Conservation (phyloP, 2,329 filamentous ascomycete genomes). For the Metarhizium rileyi region DNA sequence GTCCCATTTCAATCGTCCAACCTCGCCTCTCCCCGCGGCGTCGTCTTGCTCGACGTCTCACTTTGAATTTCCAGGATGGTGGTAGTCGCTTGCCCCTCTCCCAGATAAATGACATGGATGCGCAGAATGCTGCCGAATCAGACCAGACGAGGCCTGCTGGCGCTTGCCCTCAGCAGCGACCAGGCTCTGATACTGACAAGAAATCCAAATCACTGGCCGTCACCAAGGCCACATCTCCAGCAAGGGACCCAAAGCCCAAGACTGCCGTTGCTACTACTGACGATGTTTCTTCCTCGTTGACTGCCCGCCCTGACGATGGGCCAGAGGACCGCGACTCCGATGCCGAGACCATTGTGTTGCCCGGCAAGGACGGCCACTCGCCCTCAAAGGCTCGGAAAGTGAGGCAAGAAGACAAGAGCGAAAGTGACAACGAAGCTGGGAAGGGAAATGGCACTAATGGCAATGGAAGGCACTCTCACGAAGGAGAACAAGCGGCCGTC, state of each 20-base stretch:
- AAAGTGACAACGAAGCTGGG: slow-evolving; percentile 37
- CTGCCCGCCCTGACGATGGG: slow-evolving; percentile 24
- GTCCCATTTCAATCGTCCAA: neutral
- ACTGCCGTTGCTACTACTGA: neutral
- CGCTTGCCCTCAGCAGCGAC: slow-evolving; percentile 40
- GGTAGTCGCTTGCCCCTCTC: slow-evolving; percentile 38
- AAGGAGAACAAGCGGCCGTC: slow-evolving; percentile 23
- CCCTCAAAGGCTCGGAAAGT: slow-evolving; percentile 54
- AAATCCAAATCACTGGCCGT: slow-evolving; percentile 8
- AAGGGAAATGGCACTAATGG: slow-evolving; percentile 19
- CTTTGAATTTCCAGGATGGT: slow-evolving; percentile 43
- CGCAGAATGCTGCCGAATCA: slow-evolving; percentile 57
- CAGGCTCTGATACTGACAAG: slow-evolving; percentile 14
- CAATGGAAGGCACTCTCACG: slow-evolving; percentile 22
- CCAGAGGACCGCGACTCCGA: slow-evolving; percentile 54
- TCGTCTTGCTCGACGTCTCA: slow-evolving; percentile 5
- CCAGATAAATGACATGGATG: slow-evolving; percentile 58
- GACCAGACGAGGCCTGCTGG: slow-evolving; percentile 48
- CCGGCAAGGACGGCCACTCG: slow-evolving; percentile 54
- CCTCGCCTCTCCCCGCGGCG: slow-evolving; percentile 6
- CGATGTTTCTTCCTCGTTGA: slow-evolving; percentile 2
- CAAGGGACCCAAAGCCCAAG: slow-evolving; percentile 7
- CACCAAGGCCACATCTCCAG: slow-evolving; percentile 9
- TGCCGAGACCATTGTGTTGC: slow-evolving; percentile 61
- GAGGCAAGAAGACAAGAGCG: slow-evolving; percentile 55